Evolutionary conservation across 192 early-diverging fungal species (phyloP), one percentile per base, ranked within the genome.

Genomic region (Geranomyces variabilis): DNA sequence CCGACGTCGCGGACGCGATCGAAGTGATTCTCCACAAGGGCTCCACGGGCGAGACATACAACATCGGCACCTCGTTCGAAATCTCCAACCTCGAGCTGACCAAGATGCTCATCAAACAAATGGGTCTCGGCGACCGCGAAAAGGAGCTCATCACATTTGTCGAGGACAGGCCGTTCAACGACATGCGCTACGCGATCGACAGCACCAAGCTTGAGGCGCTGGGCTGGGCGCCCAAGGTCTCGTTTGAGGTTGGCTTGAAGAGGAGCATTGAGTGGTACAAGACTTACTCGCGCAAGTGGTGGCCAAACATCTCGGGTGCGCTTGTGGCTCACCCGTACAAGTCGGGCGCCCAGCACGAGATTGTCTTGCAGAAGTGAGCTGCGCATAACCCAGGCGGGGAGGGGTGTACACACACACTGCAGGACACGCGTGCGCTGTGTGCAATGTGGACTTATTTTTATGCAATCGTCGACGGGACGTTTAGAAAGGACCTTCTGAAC

Each of bases 121-220:
- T 90, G 74, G 83, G 76, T 24, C 59, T 82, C 41, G 17, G 36
- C 12, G 24, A 2, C 17, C 22, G 36, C 31, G 63, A 66, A 21
- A 62, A 77, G 41, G 75, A 77, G 19, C 80, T 87, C 69, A 75
- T 92, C 33, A 89, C 86, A 43, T 90, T 87, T 78, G 90, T 92
- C 2, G 79, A 87, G 62, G 92, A 93, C 76, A 76, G 92, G 31
- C 84, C 87, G 0, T 92, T 92, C 75, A 93, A 93, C 63, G 92
- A 93, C 73, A 77, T 49, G 55, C 80, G 90, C 14, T 93, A 93
- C 66, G 89, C 90, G 17, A 88, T 93, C 9, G 90, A 92, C 74
- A 84, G 80, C 47, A 69, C 77, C 9, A 92, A 91, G 76, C 64
- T 93, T n/a, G 73, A 82, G n/a, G 63, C 53, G 34, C 77, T 93